These are phyloP conservation scores for Sugiyamaella sp. DNA, from an alignment of 1,139 yeast species.

Conservation along the genomic window DNA sequence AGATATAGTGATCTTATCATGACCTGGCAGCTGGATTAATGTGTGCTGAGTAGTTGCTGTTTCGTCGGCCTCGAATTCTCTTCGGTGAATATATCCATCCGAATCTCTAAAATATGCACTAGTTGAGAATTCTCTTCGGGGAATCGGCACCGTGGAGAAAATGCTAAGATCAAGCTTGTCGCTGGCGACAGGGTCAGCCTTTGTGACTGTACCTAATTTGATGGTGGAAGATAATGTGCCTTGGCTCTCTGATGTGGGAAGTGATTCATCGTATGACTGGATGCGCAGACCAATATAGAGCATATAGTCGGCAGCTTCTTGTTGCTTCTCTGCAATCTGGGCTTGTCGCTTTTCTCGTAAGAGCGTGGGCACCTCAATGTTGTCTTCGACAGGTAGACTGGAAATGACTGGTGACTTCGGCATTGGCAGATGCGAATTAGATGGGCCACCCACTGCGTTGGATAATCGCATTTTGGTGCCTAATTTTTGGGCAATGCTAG, in stretches of 20 bases:
- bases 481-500: slow-evolving; percentile 20
- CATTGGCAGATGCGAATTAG: slow-evolving; percentile 20
- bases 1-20: slow-evolving; percentile 18
- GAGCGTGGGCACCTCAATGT: slow-evolving; percentile 19
- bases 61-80: slow-evolving; percentile 27
- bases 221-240: background rate
- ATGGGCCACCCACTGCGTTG: background rate
- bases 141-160: slow-evolving; percentile 13
- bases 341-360: slow-evolving; percentile 9
- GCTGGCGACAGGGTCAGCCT: background rate
- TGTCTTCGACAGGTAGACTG: slow-evolving; percentile 22
- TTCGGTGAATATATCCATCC: slow-evolving; percentile 27
- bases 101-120: slow-evolving; percentile 26
- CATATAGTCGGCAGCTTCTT: background rate
- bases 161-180: slow-evolving; percentile 3
- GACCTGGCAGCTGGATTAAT: slow-evolving; percentile 19
- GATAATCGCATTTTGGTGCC: slow-evolving; percentile 18
- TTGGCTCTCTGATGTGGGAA: background rate
- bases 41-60: slow-evolving; percentile 17
- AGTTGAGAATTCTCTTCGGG: slow-evolving; percentile 23
- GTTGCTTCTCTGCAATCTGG: background rate
- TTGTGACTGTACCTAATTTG: slow-evolving; percentile 2
- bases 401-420: slow-evolving; percentile 24
- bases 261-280: slow-evolving; percentile 10
- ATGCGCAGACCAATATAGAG: background rate